A percentile compares a stretch with the other conserved stretches of the same genome.
phyloP scores from a whole-genome alignment of 2,329 filamentous ascomycete species.

The Verticillium dahliae region DNA sequence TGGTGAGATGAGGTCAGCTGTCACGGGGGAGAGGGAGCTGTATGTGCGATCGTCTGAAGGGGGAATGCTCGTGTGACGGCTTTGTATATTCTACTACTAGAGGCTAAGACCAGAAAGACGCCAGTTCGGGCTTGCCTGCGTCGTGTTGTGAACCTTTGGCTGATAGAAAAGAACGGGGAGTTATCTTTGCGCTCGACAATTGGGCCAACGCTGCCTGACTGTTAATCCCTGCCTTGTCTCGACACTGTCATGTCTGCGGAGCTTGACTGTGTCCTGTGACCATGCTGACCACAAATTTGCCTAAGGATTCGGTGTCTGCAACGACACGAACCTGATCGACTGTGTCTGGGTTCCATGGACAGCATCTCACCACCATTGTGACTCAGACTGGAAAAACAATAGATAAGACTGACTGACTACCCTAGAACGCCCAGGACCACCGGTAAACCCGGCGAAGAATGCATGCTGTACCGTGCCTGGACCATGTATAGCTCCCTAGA shows the following conservation, averaged over 20 bases:
- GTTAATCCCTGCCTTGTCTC: neutral
- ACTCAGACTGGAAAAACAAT: neutral
- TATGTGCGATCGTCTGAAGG: neutral
- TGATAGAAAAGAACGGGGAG: constrained; percentile 8
- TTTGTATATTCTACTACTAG: constrained; percentile 30
- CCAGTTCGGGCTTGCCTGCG: constrained; percentile 5
- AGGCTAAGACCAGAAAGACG: constrained; percentile 6
- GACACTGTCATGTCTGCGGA: no score
- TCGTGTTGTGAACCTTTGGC: constrained; percentile 1
- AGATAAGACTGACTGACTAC: neutral
- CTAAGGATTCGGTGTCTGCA: no score
- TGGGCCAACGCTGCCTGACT: neutral
- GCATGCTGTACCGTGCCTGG: neutral
- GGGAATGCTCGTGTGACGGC: neutral
- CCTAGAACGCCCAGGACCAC: neutral
- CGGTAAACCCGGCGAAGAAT: neutral
- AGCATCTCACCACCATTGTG: no score
- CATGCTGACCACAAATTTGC: no score
- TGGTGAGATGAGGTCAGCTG: neutral
- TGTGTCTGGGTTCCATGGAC: no score
- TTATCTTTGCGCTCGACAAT: neutral
- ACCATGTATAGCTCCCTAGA: neutral
- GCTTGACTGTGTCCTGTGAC: no score
- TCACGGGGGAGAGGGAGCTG: neutral
- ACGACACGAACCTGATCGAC: no score